Conservation (phyloP, 495 filamentous ascomycete species). For the Daldinia loculata region DNA sequence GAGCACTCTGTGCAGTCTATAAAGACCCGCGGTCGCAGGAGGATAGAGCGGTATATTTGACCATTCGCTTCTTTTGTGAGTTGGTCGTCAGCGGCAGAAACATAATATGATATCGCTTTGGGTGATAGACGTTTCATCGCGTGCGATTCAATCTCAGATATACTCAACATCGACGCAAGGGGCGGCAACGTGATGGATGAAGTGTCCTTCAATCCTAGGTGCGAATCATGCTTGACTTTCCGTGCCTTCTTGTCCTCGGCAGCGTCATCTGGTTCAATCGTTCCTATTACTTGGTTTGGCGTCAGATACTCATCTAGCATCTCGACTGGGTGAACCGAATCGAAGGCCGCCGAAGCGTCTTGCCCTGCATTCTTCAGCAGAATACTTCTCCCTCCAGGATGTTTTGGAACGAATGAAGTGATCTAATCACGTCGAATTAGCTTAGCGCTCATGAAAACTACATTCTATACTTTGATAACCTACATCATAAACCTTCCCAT, state of each 20-base stretch:
- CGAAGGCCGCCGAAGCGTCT: constrained; percentile 83
- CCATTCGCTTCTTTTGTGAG: constrained; percentile 74
- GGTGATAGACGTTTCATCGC: constrained; percentile 71
- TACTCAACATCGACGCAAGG: constrained; percentile 72
- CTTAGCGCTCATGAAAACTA: constrained; percentile 18
- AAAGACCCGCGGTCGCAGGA: constrained; percentile 81
- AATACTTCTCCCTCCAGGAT: constrained; percentile 80
- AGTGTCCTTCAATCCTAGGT: constrained; percentile 58
- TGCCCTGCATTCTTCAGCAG: constrained; percentile 77
- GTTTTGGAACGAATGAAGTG: constrained; percentile 71
- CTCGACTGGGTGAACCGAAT: constrained; percentile 79
- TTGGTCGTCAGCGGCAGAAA: constrained; percentile 78
- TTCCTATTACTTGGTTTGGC: constrained; percentile 60
- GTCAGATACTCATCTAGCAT: constrained; percentile 74
- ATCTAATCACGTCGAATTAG: constrained; percentile 20
- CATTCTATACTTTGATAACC: constrained; percentile 46
- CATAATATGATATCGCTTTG: constrained; percentile 87
- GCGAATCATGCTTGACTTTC: constrained; percentile 64
- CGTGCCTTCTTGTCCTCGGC: constrained; percentile 54
- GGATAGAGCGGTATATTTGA: constrained; percentile 72
- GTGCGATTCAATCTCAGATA: constrained; percentile 62
- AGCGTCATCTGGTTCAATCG: not conserved
- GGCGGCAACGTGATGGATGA: constrained; percentile 54
- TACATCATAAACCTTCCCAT: constrained; percentile 80
- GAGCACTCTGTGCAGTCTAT: constrained; percentile 73